Evolutionary conservation across 306 rosid species (phyloP).

Genomic region (Hylodesmum podocarpum): DNA sequence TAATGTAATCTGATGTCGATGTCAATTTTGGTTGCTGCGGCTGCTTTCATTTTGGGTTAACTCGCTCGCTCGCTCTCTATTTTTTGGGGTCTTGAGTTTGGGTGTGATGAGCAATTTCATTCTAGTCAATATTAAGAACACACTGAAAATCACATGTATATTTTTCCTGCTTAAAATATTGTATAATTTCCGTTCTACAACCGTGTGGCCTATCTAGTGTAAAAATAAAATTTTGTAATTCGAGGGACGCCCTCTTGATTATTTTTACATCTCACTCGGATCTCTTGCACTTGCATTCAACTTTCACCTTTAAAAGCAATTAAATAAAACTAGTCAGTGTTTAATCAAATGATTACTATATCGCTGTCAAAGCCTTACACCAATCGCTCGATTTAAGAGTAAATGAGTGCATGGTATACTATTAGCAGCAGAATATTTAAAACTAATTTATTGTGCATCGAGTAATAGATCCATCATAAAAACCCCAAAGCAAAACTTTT

Average conservation of each 20-base stretch:
- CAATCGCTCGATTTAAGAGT: no score
- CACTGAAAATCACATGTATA: conserved; percentile 41
- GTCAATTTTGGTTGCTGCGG: conserved; percentile 49
- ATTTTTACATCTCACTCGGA: background rate
- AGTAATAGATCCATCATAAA: no score
- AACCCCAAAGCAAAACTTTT: no score
- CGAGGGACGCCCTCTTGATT: background rate
- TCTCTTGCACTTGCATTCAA: background rate
- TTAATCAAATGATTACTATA: no score
- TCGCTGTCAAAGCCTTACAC: no score
- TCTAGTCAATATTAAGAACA: conserved; percentile 20
- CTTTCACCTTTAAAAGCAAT: background rate
- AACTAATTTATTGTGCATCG: no score
- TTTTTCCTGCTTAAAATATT: conserved; percentile 7
- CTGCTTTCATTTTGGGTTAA: conserved; percentile 11
- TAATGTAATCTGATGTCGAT: conserved; percentile 41
- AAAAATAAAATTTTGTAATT: conserved; percentile 4
- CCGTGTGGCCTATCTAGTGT: background rate
- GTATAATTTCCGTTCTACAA: conserved; percentile 19
- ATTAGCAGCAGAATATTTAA: no score
- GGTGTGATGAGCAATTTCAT: conserved; percentile 26
- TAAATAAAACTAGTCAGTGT: background rate
- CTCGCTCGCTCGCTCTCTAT: background rate
- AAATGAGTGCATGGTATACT: no score
- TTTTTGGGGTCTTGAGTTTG: conserved; percentile 10